Base-by-base conservation (phyloP, 129 eudicot species). In the Chrysanthemum seticuspe region DNA sequence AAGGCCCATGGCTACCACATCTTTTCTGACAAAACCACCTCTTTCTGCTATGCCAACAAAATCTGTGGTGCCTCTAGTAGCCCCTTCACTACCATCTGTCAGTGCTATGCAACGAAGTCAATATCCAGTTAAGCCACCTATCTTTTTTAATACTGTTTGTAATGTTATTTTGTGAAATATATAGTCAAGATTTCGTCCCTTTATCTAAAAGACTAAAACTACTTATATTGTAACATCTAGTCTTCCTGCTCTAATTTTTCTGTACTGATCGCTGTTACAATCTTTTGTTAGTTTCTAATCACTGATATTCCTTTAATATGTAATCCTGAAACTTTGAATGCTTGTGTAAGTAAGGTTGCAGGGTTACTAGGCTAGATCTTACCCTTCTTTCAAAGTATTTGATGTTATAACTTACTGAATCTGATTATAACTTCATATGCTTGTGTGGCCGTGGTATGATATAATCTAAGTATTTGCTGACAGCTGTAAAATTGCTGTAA, bases 41-140 rank as follows among this genome's bases (percentile, higher is more conserved):
- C 72, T 77, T 66, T 65, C 89, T 65, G 83, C 76, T 73, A 86
- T 81, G 80, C 83, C 86, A 74, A 16, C 68, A 49, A 89, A 83
- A 74, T 34, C 86, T 45, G 45, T 58, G 65, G 75, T 70, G 23
- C 72, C 85, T 51, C 51, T 76, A 71, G 71, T 58, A 66, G 74
- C 88, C 25, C 85, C 88, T 47, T 72, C 76, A 27, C 77, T 85
- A 69, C 90, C 79, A 73, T 59, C 86, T 36, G 77, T 80, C 62
- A 73, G 76, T 69, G 64, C 76, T 48, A 15, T 82, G 47, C 91
- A 83, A 71, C 83, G 74, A 76, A 85, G 84, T 83, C 76, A 88
- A 62, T 89, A 85, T 73, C 49, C 82, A 75, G 98, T 89, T 83
- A 64, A 71, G 63, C 79, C 65, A 65, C 74, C 68, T 50, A 12